phyloP scores from a whole-genome alignment of 2,329 filamentous ascomycete genomes.

The Erysiphe pulchra region DNA sequence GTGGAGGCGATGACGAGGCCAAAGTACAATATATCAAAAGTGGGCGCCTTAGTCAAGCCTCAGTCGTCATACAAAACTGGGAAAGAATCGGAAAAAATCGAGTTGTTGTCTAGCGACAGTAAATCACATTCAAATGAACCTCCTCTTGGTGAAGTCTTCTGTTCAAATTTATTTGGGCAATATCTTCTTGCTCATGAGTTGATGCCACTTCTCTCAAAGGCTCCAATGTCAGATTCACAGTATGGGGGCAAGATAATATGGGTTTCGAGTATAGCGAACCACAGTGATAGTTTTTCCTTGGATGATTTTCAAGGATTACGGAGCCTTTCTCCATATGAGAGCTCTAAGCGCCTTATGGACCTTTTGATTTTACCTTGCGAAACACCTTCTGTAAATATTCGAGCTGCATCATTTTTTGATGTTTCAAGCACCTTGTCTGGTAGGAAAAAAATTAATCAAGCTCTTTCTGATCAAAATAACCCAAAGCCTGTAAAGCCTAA shows the following conservation, averaged over 20 bases:
- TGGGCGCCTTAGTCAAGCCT: constrained; percentile 25
- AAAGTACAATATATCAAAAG: constrained; percentile 38
- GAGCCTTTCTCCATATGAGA: constrained; percentile 45
- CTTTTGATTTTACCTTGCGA: constrained; percentile 48
- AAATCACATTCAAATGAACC: constrained; percentile 20
- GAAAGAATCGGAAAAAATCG: constrained; percentile 6
- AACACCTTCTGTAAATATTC: constrained; percentile 34
- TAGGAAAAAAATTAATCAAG: constrained; percentile 3
- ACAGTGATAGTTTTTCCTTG: constrained; percentile 23
- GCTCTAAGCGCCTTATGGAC: constrained; percentile 69
- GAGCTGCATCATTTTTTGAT: constrained; percentile 30
- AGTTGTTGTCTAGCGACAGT: constrained; percentile 7
- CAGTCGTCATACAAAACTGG: constrained; percentile 17
- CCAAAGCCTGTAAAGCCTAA: constrained; percentile 21
- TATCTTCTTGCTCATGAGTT: constrained; percentile 70
- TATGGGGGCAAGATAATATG: constrained; percentile 37
- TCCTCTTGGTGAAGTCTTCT: constrained; percentile 57
- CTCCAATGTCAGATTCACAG: constrained; percentile 6
- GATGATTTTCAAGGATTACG: constrained; percentile 53
- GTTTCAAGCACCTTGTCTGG: constrained; percentile 9
- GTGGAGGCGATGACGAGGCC: constrained; percentile 52
- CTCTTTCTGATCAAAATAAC: constrained; percentile 3
- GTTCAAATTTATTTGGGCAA: constrained; percentile 84
- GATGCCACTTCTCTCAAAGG: constrained; percentile 35
- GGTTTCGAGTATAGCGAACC: constrained; percentile 60